Conservation (phyloP, 73 alveolate genomes). For the Uronychia binucleata region DNA sequence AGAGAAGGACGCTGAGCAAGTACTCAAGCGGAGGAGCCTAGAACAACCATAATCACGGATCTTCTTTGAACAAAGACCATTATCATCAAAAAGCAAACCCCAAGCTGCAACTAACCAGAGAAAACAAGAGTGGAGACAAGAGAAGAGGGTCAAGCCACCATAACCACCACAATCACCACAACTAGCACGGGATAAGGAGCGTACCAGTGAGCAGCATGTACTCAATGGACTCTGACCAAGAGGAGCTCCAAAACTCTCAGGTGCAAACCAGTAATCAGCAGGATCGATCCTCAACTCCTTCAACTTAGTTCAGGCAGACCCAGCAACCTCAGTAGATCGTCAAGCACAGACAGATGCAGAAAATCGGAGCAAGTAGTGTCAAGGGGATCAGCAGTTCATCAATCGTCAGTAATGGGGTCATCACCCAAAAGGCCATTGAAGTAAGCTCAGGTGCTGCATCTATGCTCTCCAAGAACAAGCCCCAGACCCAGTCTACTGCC, state of each 20-base stretch:
- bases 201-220: background rate
- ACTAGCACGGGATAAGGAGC: background rate
- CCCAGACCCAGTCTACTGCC: background rate
- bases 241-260: background rate
- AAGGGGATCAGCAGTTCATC: background rate
- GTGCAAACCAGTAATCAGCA: background rate
- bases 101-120: no score
- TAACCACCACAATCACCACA: no score
- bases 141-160: no score
- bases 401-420: background rate
- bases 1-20: background rate
- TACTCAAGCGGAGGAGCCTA: background rate
- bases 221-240: background rate
- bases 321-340: background rate
- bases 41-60: no score
- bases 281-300: background rate
- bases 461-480: background rate
- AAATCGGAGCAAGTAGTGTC: background rate
- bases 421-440: background rate
- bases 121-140: no score
- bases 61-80: no score
- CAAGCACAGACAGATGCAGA: background rate
- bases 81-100: no score
- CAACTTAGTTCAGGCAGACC: background rate
- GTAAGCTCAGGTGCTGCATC: background rate